A percentile compares a stretch with the other conserved stretches of the same genome.
phyloP scores from a whole-genome alignment of 495 filamentous ascomycete genomes.

The Astrothelium macrocarpum region DNA sequence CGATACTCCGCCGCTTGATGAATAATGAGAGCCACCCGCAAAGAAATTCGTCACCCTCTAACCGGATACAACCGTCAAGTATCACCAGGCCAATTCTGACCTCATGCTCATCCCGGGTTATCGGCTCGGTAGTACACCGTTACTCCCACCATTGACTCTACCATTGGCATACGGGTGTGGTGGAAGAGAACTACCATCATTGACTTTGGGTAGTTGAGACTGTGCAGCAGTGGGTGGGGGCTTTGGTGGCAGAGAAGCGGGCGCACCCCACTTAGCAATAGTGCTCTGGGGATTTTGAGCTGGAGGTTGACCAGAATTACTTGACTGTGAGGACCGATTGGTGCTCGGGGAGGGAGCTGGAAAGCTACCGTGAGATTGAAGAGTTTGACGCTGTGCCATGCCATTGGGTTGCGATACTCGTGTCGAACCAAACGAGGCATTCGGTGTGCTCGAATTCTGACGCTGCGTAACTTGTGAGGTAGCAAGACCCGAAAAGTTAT shows the following conservation, averaged over 20 bases:
- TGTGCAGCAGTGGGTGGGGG: conserved; percentile 29
- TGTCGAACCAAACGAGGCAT: conserved; percentile 9
- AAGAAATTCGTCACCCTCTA: background rate
- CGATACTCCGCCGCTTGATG: background rate
- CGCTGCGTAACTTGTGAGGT: background rate
- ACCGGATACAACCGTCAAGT: background rate
- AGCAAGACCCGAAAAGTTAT: background rate
- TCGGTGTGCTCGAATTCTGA: conserved; percentile 13
- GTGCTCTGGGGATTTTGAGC: conserved; percentile 25
- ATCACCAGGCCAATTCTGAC: no score
- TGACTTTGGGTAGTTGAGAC: conserved; percentile 23
- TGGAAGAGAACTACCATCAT: conserved; percentile 1
- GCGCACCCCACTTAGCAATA: conserved; percentile 37
- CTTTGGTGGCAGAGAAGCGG: conserved; percentile 35
- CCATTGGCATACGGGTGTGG: conserved; percentile 3
- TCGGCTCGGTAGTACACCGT: background rate
- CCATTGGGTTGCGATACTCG: conserved; percentile 8
- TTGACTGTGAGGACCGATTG: conserved; percentile 8
- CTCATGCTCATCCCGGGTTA: no score
- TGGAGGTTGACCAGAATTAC: conserved; percentile 9
- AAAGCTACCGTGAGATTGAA: conserved; percentile 18
- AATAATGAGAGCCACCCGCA: background rate
- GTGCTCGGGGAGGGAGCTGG: conserved; percentile 18
- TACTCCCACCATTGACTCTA: background rate
- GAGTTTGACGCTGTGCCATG: conserved; percentile 9